phyloP scores from a whole-genome alignment of 2,329 filamentous ascomycete genomes.

The Ceratocystis destructans region DNA sequence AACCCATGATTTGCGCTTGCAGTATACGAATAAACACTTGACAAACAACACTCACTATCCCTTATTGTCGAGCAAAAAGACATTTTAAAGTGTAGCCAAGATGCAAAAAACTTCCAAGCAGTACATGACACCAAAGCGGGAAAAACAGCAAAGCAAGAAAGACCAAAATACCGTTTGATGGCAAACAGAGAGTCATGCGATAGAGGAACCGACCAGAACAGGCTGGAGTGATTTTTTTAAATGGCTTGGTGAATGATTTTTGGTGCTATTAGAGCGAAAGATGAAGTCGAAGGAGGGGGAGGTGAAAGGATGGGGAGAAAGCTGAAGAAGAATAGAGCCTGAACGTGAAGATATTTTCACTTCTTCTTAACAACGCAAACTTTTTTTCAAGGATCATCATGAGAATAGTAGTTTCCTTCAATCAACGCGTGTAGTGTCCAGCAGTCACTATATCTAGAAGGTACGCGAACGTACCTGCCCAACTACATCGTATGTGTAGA shows the following conservation, averaged over 20 bases:
- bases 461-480: background rate
- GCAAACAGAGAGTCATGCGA: background rate
- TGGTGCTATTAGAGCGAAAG: background rate
- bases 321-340: background rate
- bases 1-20: no score
- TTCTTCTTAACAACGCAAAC: background rate
- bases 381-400: background rate
- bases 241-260: background rate
- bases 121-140: background rate
- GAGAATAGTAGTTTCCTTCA: background rate
- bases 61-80: background rate
- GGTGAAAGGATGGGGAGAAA: background rate
- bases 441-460: background rate
- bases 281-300: background rate
- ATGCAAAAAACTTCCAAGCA: background rate
- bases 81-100: background rate
- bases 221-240: background rate
- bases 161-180: background rate
- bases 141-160: background rate
- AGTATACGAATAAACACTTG: background rate
- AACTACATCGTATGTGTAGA: no score
- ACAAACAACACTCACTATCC: background rate
- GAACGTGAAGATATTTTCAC: background rate
- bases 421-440: background rate
- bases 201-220: background rate